phyloP scores from a whole-genome alignment of 2,329 filamentous ascomycete genomes.

The Domatiomyces globalis region DNA sequence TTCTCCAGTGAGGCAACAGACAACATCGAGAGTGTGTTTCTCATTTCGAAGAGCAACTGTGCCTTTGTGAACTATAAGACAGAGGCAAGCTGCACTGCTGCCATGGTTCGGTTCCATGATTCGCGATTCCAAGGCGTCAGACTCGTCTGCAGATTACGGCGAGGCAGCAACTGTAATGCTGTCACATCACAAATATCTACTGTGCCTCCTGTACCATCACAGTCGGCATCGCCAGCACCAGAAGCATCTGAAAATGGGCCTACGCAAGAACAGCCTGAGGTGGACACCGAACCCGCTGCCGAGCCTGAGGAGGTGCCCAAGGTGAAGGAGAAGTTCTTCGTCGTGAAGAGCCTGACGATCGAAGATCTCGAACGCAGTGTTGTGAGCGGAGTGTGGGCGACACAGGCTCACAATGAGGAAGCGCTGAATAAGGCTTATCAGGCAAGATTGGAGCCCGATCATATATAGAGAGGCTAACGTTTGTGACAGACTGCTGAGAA shows the following conservation, averaged over 20 bases:
- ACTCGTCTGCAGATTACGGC: constrained; percentile 68
- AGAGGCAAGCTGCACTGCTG: constrained; percentile 57
- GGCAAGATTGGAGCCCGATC: constrained; percentile 34
- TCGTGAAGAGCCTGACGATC: constrained; percentile 81
- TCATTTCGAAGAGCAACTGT: constrained; percentile 95
- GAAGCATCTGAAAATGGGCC: constrained; percentile 9
- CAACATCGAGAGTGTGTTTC: constrained; percentile 73
- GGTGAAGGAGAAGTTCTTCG: constrained; percentile 65
- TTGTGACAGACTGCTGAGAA: constrained; percentile 53
- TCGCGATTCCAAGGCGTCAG: constrained; percentile 76
- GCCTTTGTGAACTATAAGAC: constrained; percentile 92
- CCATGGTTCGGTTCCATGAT: constrained; percentile 76
- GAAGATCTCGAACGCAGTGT: constrained; percentile 83
- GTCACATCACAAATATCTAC: constrained; percentile 17
- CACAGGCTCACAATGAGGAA: constrained; percentile 86
- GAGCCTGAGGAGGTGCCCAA: constrained; percentile 13
- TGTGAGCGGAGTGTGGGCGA: constrained; percentile 82
- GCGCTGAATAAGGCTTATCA: constrained; percentile 67
- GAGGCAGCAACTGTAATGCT: constrained; percentile 33
- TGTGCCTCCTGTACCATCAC: constrained; percentile 33
- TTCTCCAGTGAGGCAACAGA: constrained; percentile 64
- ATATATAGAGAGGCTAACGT: constrained; percentile 7
- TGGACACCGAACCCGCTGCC: constrained; percentile 8
- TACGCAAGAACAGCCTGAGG: constrained; percentile 1
- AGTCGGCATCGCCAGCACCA: constrained; percentile 33